Conservation (phyloP, 352 stramenopile species). For the Phytophthora europaea region DNA sequence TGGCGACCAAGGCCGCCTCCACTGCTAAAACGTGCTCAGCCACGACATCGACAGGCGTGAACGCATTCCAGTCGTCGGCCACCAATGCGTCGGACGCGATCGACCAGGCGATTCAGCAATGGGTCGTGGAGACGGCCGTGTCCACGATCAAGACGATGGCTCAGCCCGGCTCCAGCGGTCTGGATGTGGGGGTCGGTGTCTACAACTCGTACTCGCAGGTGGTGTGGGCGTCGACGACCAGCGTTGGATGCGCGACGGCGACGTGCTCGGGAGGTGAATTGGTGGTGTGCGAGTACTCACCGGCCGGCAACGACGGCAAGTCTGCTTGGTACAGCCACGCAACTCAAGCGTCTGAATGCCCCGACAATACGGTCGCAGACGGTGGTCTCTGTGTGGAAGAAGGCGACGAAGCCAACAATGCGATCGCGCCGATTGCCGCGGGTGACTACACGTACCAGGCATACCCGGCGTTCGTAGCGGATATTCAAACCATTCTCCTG, state of each 20-base stretch:
- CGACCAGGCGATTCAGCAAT: slow-evolving; percentile 61
- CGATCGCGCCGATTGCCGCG: slow-evolving; percentile 59
- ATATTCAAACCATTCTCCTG: slow-evolving; percentile 58
- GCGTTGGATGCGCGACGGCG: slow-evolving; percentile 67
- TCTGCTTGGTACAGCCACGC: slow-evolving; percentile 69
- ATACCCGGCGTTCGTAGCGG: slow-evolving; percentile 61
- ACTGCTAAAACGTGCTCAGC: slow-evolving; percentile 49
- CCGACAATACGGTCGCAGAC: slow-evolving; percentile 47
- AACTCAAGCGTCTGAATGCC: slow-evolving; percentile 48
- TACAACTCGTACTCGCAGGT: slow-evolving; percentile 85
- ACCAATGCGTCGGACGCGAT: slow-evolving; percentile 35
- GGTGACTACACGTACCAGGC: slow-evolving; percentile 61
- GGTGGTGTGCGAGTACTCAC: slow-evolving; percentile 72
- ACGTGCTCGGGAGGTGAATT: slow-evolving; percentile 48
- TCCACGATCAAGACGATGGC: slow-evolving; percentile 50
- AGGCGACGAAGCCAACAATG: slow-evolving; percentile 52
- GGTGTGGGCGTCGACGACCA: slow-evolving; percentile 65
- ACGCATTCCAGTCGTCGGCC: slow-evolving; percentile 48
- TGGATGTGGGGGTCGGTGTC: slow-evolving; percentile 57
- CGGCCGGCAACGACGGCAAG: slow-evolving; percentile 54
- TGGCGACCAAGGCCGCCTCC: slow-evolving; percentile 49
- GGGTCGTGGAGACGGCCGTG: slow-evolving; percentile 60
- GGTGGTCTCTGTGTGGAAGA: slow-evolving; percentile 54
- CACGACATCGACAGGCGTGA: slow-evolving; percentile 47
- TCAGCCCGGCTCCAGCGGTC: slow-evolving; percentile 48